Conservation (phyloP, 768 basidiomycete species). For the Daedaleopsis nitida region DNA sequence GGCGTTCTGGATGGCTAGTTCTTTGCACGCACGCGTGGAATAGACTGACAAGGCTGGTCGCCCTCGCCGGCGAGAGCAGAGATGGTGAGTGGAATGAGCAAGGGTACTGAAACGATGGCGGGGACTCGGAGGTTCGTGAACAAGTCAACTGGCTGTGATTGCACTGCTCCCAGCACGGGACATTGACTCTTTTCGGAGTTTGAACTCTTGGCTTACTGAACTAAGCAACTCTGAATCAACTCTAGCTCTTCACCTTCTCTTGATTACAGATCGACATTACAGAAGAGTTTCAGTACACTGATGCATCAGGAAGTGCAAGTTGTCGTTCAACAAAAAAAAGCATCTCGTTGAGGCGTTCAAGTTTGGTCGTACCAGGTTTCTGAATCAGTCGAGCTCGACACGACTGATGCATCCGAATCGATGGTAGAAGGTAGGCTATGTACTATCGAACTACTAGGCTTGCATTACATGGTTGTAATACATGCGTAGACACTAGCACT, state of each 20-base stretch:
- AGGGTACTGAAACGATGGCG: conserved; percentile 17
- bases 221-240: background rate
- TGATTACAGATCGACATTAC: too few species aligned
- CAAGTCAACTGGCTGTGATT: conserved; percentile 20
- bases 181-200: conserved; percentile 12
- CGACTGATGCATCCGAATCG: background rate
- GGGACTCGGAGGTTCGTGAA: conserved; percentile 11
- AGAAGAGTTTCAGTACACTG: too few species aligned
- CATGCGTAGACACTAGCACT: background rate
- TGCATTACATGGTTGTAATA: too few species aligned
- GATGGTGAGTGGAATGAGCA: conserved; percentile 12
- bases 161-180: background rate
- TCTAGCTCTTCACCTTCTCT: background rate
- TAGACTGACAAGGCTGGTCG: conserved; percentile 14
- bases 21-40: conserved; percentile 18
- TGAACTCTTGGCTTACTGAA: background rate
- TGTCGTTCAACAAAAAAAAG: too few species aligned
- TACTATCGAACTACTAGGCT: too few species aligned
- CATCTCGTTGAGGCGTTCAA: too few species aligned
- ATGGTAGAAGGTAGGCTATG: too few species aligned
- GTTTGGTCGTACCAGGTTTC: too few species aligned
- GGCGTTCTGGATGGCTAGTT: conserved; percentile 13
- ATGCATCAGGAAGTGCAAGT: too few species aligned
- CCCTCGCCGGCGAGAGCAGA: conserved; percentile 29
- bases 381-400: too few species aligned